These are phyloP conservation scores for Acephala macrosclerotiorum DNA, from an alignment of 2,329 filamentous ascomycete species.

Conservation along the genomic window DNA sequence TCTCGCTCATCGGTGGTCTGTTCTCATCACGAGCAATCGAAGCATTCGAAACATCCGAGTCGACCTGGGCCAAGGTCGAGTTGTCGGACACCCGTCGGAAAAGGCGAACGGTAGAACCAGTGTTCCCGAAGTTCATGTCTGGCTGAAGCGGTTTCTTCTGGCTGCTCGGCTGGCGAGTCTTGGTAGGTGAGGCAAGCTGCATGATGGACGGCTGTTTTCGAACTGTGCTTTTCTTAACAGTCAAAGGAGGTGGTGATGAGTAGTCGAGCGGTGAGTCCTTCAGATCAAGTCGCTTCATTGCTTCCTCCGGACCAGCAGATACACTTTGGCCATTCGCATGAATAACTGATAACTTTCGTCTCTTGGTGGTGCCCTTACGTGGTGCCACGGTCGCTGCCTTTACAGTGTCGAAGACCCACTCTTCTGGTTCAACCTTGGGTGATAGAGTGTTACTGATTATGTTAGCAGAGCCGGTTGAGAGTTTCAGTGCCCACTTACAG, in stretches of 20 bases:
- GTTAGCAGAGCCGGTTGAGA: constrained; percentile 26
- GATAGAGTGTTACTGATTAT: constrained; percentile 66
- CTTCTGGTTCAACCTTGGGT: constrained; percentile 74
- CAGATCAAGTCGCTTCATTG: constrained; percentile 65
- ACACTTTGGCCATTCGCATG: constrained; percentile 50
- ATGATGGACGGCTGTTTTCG: constrained; percentile 48
- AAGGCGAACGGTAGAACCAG: constrained; percentile 87
- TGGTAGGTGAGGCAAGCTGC: constrained; percentile 41
- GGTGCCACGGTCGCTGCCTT: constrained; percentile 71
- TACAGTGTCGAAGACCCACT: constrained; percentile 96
- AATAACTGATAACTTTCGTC: constrained; percentile 64
- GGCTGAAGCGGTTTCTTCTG: constrained; percentile 81
- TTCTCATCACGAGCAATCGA: constrained; percentile 65
- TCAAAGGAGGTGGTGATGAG: constrained; percentile 59
- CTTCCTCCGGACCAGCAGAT: constrained; percentile 57
- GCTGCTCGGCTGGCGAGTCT: constrained; percentile 34
- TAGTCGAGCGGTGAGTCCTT: constrained; percentile 67
- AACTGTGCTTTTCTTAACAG: constrained; percentile 67
- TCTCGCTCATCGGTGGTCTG: constrained; percentile 61
- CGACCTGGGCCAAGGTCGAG: constrained; percentile 47
- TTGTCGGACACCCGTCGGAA: constrained; percentile 87
- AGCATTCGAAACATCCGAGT: constrained; percentile 32
- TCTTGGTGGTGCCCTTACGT: constrained; percentile 58
- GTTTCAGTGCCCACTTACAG: constrained; percentile 55
- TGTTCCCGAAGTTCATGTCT: constrained; percentile 93